Conservation (phyloP, 805 yeast species). For the Myxozyma monticola region DNA sequence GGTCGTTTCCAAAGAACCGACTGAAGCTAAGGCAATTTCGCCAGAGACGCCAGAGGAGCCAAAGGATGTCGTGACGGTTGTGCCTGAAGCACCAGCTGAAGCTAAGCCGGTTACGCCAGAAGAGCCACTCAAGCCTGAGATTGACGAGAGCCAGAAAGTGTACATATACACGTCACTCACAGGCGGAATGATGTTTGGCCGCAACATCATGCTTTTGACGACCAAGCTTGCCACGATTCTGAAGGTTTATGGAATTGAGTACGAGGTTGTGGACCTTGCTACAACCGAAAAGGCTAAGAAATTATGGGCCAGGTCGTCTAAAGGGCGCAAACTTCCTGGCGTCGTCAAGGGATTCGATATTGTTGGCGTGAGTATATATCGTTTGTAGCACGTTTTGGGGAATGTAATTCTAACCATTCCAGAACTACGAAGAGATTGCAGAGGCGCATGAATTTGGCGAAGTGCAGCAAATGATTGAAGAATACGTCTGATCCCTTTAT, state of each 20-base stretch:
- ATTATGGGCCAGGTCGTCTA: conserved; percentile 74
- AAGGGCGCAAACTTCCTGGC: conserved; percentile 79
- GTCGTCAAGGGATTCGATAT: conserved; percentile 80
- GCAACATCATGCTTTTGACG: conserved; percentile 67
- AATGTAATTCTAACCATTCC: not conserved
- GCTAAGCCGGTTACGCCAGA: too few species aligned
- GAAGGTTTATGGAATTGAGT: conserved; percentile 68
- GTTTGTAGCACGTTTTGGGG: not conserved
- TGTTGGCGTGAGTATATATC: conserved; percentile 53
- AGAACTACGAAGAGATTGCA: conserved; percentile 74
- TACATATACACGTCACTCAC: conserved; percentile 82
- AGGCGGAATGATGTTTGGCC: conserved; percentile 66
- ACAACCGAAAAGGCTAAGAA: conserved; percentile 84
- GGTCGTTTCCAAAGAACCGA: too few species aligned
- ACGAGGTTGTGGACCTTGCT: conserved; percentile 73
- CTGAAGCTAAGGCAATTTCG: too few species aligned
- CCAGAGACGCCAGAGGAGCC: too few species aligned
- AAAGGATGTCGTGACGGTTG: too few species aligned
- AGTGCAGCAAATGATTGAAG: conserved; percentile 28
- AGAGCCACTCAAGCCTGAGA: not conserved
- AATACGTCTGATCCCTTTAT: conserved; percentile 11
- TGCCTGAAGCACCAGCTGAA: too few species aligned
- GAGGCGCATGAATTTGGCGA: conserved; percentile 69
- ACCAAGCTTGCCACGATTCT: conserved; percentile 73
- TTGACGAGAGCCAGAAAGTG: conserved; percentile 39